A percentile compares a stretch with the other conserved stretches of the same genome.
phyloP scores from a whole-genome alignment of 768 basidiomycete genomes.

The Tephrocybe rancida region DNA sequence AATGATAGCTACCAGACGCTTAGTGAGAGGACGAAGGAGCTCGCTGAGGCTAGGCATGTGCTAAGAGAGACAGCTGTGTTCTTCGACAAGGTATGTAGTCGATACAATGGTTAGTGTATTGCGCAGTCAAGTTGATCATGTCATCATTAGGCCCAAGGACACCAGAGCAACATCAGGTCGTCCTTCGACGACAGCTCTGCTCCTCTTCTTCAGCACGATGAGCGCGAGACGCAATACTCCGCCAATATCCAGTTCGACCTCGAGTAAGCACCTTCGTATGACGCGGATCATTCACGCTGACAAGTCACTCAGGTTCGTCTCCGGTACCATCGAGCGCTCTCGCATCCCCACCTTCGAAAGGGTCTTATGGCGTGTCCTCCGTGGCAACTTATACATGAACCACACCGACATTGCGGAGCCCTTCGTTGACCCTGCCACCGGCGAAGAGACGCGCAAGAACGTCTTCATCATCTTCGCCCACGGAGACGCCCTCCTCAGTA shows the following conservation, averaged over 20 bases:
- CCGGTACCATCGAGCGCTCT: conserved; percentile 93
- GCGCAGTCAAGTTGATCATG: conserved; percentile 5
- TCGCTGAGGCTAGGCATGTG: conserved; percentile 93
- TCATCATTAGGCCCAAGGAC: conserved; percentile 66
- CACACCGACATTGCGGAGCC: conserved; percentile 93
- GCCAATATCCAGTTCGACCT: conserved; percentile 75
- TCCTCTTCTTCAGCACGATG: conserved; percentile 90
- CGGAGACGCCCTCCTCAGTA: conserved; percentile 87
- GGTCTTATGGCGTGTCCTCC: conserved; percentile 95
- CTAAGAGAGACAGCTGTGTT: conserved; percentile 94
- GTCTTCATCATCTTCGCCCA: conserved; percentile 99
- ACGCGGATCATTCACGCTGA: not conserved
- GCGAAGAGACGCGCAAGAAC: conserved; percentile 89
- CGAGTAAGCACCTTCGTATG: conserved; percentile 56
- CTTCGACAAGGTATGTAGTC: conserved; percentile 80
- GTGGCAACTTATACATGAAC: conserved; percentile 99
- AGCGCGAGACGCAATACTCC: conserved; percentile 69
- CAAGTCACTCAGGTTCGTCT: conserved; percentile 69
- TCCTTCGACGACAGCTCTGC: conserved; percentile 93
- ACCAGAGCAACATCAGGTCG: conserved; percentile 76
- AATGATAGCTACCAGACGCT: conserved; percentile 90
- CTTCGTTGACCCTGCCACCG: conserved; percentile 86
- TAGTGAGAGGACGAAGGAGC: conserved; percentile 82
- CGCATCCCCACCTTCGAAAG: conserved; percentile 95
- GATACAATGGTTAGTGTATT: not conserved